Conservation (phyloP, 1,139 yeast genomes). For the Nakaseomyces glabratus region DNA sequence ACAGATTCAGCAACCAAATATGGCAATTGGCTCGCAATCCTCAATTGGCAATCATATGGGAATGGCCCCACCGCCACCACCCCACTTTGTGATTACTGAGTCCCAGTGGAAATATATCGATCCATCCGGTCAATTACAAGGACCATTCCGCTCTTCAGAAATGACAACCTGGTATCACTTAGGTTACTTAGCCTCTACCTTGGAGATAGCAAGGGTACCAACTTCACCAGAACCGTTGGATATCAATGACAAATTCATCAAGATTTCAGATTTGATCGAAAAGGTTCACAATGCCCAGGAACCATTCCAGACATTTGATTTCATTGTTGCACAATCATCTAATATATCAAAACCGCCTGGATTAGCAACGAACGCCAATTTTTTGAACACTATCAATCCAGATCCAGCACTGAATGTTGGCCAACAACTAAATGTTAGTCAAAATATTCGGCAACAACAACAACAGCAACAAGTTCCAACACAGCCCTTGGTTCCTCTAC, state of each 20-base stretch:
- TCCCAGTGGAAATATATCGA: slow-evolving; percentile 32
- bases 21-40: no score
- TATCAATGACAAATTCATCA: slow-evolving; percentile 22
- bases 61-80: slow-evolving; percentile 12
- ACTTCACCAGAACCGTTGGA: slow-evolving; percentile 24
- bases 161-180: slow-evolving; percentile 30
- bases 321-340: neutral
- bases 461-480: slow-evolving; percentile 1
- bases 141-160: slow-evolving; percentile 27
- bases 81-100: slow-evolving; percentile 11
- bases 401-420: slow-evolving; percentile 1
- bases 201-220: slow-evolving; percentile 23
- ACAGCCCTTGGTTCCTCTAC: neutral
- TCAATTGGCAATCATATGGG: slow-evolving; percentile 8
- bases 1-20: no score
- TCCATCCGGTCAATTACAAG: slow-evolving; percentile 26
- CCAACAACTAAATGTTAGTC: no score
- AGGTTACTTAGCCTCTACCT: slow-evolving; percentile 26
- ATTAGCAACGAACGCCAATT: neutral
- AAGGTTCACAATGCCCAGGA: slow-evolving; percentile 23
- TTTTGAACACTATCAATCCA: neutral
- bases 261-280: slow-evolving; percentile 22
- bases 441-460: no score
- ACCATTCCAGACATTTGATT: slow-evolving; percentile 26
- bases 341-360: slow-evolving; percentile 4